A percentile compares a stretch with the other conserved stretches of the same genome.
These are phyloP conservation scores for Aureobasidium sp. DNA, from an alignment of 2,329 filamentous ascomycete species.

Conservation along the genomic window DNA sequence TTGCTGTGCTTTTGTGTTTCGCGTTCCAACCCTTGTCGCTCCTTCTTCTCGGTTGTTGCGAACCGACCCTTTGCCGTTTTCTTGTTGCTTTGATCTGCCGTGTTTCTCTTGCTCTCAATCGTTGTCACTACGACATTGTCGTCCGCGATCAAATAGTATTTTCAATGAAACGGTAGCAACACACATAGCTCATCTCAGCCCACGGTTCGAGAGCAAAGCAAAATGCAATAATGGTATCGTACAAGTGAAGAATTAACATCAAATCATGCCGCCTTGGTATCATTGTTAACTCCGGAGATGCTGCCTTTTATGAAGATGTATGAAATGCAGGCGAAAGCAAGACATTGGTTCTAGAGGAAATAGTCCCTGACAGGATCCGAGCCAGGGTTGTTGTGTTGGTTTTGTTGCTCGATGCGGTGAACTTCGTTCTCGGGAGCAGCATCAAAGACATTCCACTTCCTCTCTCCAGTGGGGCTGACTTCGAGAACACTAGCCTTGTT, in stretches of 20 bases:
- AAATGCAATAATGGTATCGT: slow-evolving; percentile 9
- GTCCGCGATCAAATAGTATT: not conserved
- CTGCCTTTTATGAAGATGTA: not conserved
- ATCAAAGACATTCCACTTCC: slow-evolving; percentile 97
- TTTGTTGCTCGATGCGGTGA: slow-evolving; percentile 73
- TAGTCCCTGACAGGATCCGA: slow-evolving; percentile 65
- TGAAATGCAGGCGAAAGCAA: not conserved
- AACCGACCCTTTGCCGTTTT: not conserved
- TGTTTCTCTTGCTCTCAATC: not conserved
- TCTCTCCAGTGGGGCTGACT: slow-evolving; percentile 84
- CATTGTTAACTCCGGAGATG: slow-evolving; percentile 15
- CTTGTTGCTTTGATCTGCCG: not conserved
- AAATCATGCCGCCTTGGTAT: slow-evolving; percentile 14
- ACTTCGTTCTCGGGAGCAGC: slow-evolving; percentile 92
- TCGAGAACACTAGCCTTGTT: slow-evolving; percentile 97
- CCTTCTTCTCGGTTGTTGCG: not conserved
- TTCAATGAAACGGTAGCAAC: not conserved
- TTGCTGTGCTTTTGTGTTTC: not conserved
- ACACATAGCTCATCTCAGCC: not conserved
- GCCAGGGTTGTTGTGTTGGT: slow-evolving; percentile 59
- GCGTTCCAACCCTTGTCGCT: not conserved
- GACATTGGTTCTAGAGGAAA: slow-evolving; percentile 48
- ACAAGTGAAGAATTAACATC: not conserved
- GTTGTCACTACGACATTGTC: not conserved
- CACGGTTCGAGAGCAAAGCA: not conserved